Percentiles rank a stretch among this genome's conserved stretches.
Conservation (phyloP, 345 rosid genomes). For the Citrus sp. region DNA sequence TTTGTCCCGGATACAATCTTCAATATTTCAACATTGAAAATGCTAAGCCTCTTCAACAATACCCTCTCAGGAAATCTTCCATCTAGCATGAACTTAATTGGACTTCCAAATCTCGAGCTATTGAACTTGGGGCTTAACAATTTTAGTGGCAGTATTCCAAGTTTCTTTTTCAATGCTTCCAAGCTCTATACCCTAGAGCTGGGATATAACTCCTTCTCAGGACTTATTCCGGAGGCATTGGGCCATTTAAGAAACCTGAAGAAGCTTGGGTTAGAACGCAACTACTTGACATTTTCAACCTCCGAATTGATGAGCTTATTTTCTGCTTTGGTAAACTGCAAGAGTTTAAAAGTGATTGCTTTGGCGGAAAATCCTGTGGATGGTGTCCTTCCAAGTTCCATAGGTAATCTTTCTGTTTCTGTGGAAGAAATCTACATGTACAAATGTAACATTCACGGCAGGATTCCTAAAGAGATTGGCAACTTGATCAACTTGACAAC, state of each 20-base stretch:
- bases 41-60: neutral
- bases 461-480: slow-evolving; percentile 12
- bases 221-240: neutral
- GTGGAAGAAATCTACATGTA: neutral
- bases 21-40: neutral
- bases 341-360: neutral
- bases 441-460: slow-evolving; percentile 10
- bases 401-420: slow-evolving; percentile 8
- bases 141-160: neutral
- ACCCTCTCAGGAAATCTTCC: neutral
- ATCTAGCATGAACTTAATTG: neutral
- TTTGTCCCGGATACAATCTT: neutral
- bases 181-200: neutral
- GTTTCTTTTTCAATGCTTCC: neutral
- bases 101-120: neutral
- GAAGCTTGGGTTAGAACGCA: neutral
- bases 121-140: neutral
- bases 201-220: neutral
- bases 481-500: neutral
- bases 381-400: slow-evolving; percentile 4
- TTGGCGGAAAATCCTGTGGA: neutral
- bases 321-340: slow-evolving; percentile 15
- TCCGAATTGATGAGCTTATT: neutral
- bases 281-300: neutral
- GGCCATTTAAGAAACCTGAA: neutral